Conservation (phyloP, 345 rosid species). For the Syzygium jambos region DNA sequence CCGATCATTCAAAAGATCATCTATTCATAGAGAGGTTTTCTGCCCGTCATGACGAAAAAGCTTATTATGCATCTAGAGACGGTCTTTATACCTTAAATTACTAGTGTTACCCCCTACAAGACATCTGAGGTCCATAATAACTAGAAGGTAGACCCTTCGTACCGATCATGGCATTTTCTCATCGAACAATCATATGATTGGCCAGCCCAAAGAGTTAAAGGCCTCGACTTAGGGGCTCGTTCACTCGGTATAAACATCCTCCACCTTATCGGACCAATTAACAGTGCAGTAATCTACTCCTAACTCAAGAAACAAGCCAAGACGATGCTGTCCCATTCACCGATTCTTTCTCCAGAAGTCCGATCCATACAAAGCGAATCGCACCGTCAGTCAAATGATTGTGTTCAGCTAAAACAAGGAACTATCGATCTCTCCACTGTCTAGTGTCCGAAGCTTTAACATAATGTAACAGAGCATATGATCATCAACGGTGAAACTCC, state of each 20-base stretch:
- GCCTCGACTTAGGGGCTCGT: background rate
- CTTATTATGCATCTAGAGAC: background rate
- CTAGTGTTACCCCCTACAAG: background rate
- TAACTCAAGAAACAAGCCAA: background rate
- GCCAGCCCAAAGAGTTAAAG: background rate
- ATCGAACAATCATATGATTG: background rate
- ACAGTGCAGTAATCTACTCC: background rate
- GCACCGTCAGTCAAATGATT: background rate
- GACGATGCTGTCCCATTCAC: background rate
- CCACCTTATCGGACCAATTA: background rate
- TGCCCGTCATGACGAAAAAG: no score
- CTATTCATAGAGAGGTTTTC: no score
- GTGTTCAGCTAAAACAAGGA: background rate
- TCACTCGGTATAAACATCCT: background rate
- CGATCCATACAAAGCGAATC: background rate
- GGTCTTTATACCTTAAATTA: background rate
- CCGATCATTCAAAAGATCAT: background rate
- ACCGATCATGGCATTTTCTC: background rate
- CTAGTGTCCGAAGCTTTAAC: background rate
- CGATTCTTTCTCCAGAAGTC: background rate
- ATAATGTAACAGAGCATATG: background rate
- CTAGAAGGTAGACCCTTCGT: background rate
- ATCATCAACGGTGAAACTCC: background rate
- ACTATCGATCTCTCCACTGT: background rate
- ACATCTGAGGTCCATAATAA: background rate